Evolutionary conservation across 495 filamentous ascomycete genomes (phyloP), one percentile per base, ranked within the genome.

Genomic region (Annulohypoxylon moriforme): DNA sequence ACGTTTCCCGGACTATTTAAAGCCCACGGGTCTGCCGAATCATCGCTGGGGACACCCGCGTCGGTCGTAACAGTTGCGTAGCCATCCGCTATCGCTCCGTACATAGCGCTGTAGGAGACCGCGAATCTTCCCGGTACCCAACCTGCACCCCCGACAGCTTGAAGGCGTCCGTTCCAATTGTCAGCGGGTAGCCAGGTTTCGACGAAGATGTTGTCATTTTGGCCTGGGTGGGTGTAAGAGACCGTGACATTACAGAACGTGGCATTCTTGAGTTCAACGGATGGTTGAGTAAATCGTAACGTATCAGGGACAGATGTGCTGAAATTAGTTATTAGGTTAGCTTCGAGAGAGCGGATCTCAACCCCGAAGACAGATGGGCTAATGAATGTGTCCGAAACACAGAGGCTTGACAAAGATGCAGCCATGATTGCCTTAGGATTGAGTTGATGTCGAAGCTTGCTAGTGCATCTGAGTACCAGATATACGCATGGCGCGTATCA

Each of bases 161-260:
- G 70, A 2, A 85, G 67, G 3, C 81, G 72, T 0, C 77, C 78
- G 47, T 85, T 85, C 79, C 81, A 85, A 2, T 36, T 50, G 8
- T 73, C 59, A 9, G 75, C 56, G 1, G 84, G 85, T 0, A 85
- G 69, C 77, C 76, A 82, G 22, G 79, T 44, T 46, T 78, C 69
- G 50, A 77, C 75, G 46, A 64, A 61, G 47, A 86, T 68, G 4
- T 22, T 72, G 59, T 85, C 83, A 64, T 79, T 73, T 33, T 71
- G 58, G 1, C 76, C 80, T 0, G 80, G 77, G 71, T 85, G 82
- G 2, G 83, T 84, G 67, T 85, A 83, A 5, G 76, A 75, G 29
- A 85, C 65, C 3, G 81, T 85, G 40, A 85, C 68, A 63, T 85
- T 84, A 69, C 83, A 85, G 68, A 84, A 84, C 5, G 18, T 75